A percentile compares a stretch with the other conserved stretches of the same genome.
phyloP scores from a whole-genome alignment of 345 rosid species.

The Carallia brachiata region DNA sequence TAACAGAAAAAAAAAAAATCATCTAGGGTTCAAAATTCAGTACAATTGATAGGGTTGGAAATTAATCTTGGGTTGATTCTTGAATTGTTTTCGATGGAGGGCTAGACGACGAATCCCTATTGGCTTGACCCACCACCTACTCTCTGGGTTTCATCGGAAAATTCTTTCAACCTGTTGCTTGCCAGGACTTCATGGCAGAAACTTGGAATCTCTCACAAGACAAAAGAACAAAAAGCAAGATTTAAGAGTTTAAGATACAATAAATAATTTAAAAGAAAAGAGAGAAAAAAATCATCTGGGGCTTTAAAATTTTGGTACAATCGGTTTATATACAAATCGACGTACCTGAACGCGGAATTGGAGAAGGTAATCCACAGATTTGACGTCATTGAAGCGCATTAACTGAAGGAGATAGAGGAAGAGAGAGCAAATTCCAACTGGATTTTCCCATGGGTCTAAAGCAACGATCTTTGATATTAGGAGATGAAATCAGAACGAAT shows the following conservation, averaged over 20 bases:
- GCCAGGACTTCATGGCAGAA: not conserved
- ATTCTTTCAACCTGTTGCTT: not conserved
- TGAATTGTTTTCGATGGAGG: slow-evolving; percentile 66
- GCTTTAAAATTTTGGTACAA: too few relatives aligned
- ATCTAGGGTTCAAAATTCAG: too few relatives aligned
- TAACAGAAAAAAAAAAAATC: too few relatives aligned
- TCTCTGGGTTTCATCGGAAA: too few relatives aligned
- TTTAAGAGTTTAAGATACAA: too few relatives aligned
- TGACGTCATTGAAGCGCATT: not conserved
- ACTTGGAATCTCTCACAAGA: not conserved
- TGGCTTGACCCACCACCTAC: slow-evolving; percentile 27
- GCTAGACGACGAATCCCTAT: slow-evolving; percentile 45
- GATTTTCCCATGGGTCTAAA: not conserved
- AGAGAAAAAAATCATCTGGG: too few relatives aligned
- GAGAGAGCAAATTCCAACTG: not conserved
- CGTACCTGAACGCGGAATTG: slow-evolving; percentile 4
- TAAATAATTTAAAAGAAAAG: not conserved
- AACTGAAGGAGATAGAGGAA: not conserved
- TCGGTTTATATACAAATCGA: too few relatives aligned
- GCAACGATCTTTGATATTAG: not conserved
- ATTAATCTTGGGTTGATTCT: slow-evolving; percentile 29
- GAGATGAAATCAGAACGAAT: not conserved
- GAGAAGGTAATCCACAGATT: slow-evolving; percentile 1
- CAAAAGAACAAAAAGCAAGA: too few relatives aligned
- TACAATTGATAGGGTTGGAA: slow-evolving; percentile 21